Evolutionary conservation across 176 grass and related monocot genomes (phyloP).

Genomic region (Hordeum vulgare): DNA sequence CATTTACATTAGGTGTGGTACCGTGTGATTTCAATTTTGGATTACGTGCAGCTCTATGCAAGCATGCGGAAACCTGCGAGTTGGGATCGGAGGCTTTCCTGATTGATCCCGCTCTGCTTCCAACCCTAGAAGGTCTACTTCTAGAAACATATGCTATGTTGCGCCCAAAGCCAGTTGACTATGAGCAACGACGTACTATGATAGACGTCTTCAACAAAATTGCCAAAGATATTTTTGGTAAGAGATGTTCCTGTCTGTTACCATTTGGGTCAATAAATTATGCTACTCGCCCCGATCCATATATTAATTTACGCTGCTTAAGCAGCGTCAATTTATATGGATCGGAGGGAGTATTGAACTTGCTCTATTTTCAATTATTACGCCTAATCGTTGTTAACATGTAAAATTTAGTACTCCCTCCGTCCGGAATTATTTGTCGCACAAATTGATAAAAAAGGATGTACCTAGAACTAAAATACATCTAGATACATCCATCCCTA

Average conservation of each 20-base stretch:
- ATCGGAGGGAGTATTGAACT: no score
- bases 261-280: no score
- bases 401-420: not conserved
- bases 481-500: no score
- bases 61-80: conserved; percentile 38
- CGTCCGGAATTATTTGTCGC: no score
- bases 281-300: no score
- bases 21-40: not conserved
- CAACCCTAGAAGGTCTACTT: conserved; percentile 45
- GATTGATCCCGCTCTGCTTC: conserved; percentile 33
- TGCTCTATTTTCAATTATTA: no score
- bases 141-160: conserved; percentile 48
- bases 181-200: conserved; percentile 51
- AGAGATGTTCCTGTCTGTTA: no score
- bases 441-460: no score
- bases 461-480: no score
- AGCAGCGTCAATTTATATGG: no score
- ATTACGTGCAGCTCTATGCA: conserved; percentile 41
- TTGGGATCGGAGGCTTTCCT: conserved; percentile 24
- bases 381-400: not conserved
- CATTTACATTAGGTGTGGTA: not conserved
- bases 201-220: conserved; percentile 53
- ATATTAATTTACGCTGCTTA: no score
- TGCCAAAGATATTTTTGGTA: conserved; percentile 52
- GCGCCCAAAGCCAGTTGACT: conserved; percentile 52